These are phyloP conservation scores for Phytophthora tubulina DNA, from an alignment of 352 stramenopile species.

Conservation along the genomic window DNA sequence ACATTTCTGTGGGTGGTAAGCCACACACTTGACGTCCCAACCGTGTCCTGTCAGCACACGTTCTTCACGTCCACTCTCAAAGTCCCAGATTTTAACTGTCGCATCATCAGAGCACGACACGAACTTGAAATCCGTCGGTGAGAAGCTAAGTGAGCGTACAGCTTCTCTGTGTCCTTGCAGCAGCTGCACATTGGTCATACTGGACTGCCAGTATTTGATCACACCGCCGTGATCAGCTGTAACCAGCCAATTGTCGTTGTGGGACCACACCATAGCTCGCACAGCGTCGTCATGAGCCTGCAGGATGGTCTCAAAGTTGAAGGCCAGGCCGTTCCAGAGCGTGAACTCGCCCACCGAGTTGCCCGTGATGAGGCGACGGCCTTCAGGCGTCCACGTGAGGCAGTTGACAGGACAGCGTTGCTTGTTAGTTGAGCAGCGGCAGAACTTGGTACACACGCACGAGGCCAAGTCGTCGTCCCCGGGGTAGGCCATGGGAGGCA, in stretches of 20 bases:
- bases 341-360: slow-evolving; percentile 98
- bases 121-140: slow-evolving; percentile 98
- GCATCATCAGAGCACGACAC: slow-evolving; percentile 97
- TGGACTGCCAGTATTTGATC: slow-evolving; percentile 94
- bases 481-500: slow-evolving; percentile 72
- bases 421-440: slow-evolving; percentile 91
- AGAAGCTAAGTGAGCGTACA: slow-evolving; percentile 97
- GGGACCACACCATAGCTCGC: slow-evolving; percentile 91
- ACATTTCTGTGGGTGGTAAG: slow-evolving; percentile 96
- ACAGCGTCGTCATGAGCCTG: slow-evolving; percentile 91
- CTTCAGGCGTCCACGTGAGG: slow-evolving; percentile 96
- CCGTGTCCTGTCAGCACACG: slow-evolving; percentile 95
- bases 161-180: slow-evolving; percentile 89
- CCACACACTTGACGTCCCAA: slow-evolving; percentile 98
- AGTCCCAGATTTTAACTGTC: slow-evolving; percentile 95
- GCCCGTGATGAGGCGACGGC: slow-evolving; percentile 94
- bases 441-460: slow-evolving; percentile 90
- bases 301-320: slow-evolving; percentile 98
- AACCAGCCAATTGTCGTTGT: slow-evolving; percentile 92
- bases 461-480: slow-evolving; percentile 75
- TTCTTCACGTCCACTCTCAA: slow-evolving; percentile 94
- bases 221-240: slow-evolving; percentile 91
- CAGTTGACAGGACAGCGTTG: slow-evolving; percentile 93
- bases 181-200: slow-evolving; percentile 90
- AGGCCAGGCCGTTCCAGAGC: slow-evolving; percentile 97